Evolutionary conservation across 2,329 filamentous ascomycete species (phyloP), one percentile per base, ranked within the genome.

Genomic region (Botrytis cinerea): DNA sequence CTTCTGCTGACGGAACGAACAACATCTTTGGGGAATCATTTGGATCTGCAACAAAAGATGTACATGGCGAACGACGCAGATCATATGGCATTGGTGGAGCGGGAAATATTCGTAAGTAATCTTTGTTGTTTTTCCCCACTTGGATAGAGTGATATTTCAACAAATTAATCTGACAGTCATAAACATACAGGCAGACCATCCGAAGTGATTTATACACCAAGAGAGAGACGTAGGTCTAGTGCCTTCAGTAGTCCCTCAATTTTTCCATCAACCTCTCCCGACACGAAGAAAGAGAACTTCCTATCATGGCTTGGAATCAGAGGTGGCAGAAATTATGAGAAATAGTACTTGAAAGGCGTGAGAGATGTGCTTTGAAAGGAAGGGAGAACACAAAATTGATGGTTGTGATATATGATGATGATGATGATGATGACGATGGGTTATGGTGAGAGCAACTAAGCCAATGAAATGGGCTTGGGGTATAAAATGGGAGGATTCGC

Each of bases 51-150:
- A 12, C 68, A 20, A n/a, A 25, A 8, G 28, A 46, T 16, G 18
- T 8, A 62, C 68, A 35, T 28, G 28, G 22, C 32, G 72, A 80
- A 68, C 72, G 67, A 66, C 77, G 75, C 62, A 78, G 73, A 73
- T 80, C 79, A 73, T 79, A 76, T 77, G 79, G 79, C 6, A 80
- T 80, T 75, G 79, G 79, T 46, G 79, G 79, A 0, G 79, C 79
- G 6, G 79, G 79, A 6, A 81, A 81, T 75, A 80, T 80, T 60
- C 76, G 79, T 81, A 72, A 35, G 77, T 75, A 35, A 45, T 40
- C 57, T 69, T 38, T 14, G 7, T 2, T 40, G 2, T 38, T 59
- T 73, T 12, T 28, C 38, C 60, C 28, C n/a, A 6, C 54, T 57
- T 51, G 14, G n/a, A 51, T 10, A n/a, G 70, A 48, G 59, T 73